Base-by-base conservation (phyloP, 768 basidiomycete genomes). In the Suillus brevipes region DNA sequence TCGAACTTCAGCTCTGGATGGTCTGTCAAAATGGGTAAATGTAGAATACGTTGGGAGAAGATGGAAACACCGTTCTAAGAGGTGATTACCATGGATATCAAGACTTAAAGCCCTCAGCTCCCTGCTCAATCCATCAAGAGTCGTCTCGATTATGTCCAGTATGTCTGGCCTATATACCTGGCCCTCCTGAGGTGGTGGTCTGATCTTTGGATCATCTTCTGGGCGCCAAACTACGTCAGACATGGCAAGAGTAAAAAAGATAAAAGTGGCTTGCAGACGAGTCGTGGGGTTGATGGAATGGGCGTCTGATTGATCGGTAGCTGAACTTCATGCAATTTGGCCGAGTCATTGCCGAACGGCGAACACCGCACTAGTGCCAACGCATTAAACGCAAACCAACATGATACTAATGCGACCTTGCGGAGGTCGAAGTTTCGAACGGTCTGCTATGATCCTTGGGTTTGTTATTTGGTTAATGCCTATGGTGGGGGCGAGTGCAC, bases 1-100 rank as follows among this genome's bases (percentile, higher is more conserved):
- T 90, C 79, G 68, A 84, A 92, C 57, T 75, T 80, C 16, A 91
- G 77, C 73, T 93, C 91, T 2, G 91, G 91, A 67, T 88, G 89
- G n/a, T 80, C 91, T 92, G 69, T 8, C 66, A 34, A 58, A 58
- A 28, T 34, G 20, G 2, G 52, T 47, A 14, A 61, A 25, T n/a
- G 9, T 38, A 28, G 8, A n/a, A 25, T n/a, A 14, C 60, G 37
- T 38, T 61, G 20, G n/a, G 31, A 61, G 12, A 37, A n/a, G 23
- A 61, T n/a, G 18, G 52, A 52, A 47, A 20, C 20, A 13, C 13
- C 37, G 38, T 23, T 34, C 6, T 9, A 52, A 59, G 52, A 25
- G 42, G 10, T 6, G 5, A 63, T 40, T 69, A 89, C 91, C 84
- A 67, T 89, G 90, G 23, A 94, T 91, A 70, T 90, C 87, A 38